A percentile compares a stretch with the other conserved stretches of the same genome.
These are phyloP conservation scores for Eurotiales sp. DNA, from an alignment of 2,329 filamentous ascomycete genomes.

Conservation along the genomic window DNA sequence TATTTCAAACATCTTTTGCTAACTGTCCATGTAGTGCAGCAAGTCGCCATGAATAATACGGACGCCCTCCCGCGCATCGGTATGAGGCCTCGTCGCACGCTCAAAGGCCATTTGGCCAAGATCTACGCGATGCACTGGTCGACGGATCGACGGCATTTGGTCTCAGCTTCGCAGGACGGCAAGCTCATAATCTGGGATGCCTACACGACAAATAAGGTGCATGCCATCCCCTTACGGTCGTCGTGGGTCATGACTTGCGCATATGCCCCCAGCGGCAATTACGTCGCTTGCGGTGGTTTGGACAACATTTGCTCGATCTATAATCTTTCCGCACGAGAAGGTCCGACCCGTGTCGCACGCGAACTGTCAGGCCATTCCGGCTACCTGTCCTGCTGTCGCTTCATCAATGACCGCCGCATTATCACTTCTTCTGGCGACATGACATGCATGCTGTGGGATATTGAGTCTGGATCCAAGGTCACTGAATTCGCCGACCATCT, in stretches of 20 bases:
- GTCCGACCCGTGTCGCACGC: conserved; percentile 91
- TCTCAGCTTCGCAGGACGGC: conserved; percentile 96
- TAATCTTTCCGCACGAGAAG: conserved; percentile 94
- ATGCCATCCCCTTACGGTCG: conserved; percentile 93
- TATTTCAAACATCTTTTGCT: not conserved
- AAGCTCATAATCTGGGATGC: conserved; percentile 99
- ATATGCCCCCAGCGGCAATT: conserved; percentile 97
- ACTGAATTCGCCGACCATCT: conserved; percentile 98
- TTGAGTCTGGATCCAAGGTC: conserved; percentile 94
- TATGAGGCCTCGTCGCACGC: conserved; percentile 95
- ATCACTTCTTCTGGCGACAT: conserved; percentile 98
- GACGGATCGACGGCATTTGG: conserved; percentile 92
- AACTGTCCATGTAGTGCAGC: conserved; percentile 62
- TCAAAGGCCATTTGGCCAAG: conserved; percentile 97
- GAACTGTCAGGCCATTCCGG: conserved; percentile 96
- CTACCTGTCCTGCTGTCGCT: conserved; percentile 96
- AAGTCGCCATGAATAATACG: conserved; percentile 87
- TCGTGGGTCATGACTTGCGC: conserved; percentile 99
- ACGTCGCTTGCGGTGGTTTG: conserved; percentile 94
- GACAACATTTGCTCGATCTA: conserved; percentile 99
- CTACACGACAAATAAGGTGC: conserved; percentile 99
- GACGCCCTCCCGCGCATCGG: conserved; percentile 87
- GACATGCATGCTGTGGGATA: conserved; percentile 99
- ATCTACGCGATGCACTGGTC: conserved; percentile 99
- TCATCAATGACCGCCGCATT: conserved; percentile 97